Base-by-base conservation (phyloP, 371 early-diverging fungal genomes). In the Rhizopus arrhizus region DNA sequence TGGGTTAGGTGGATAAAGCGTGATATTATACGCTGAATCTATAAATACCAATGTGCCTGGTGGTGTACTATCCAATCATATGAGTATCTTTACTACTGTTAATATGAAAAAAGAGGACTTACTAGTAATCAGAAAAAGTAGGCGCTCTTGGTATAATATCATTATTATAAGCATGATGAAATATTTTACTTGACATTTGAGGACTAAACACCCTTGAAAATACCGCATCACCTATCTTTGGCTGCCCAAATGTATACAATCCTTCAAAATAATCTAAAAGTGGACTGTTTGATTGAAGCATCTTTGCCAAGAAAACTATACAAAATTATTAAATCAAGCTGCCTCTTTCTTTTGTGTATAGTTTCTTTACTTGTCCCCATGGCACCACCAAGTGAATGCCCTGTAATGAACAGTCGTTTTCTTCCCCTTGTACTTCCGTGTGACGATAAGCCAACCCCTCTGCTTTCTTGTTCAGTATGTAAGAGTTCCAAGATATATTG, bases 1-100 rank as follows among this genome's bases (percentile, higher is more conserved):
- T 22, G 78, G 79, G 52, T 85, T 76, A 1, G 85, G 85, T n/a
- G 85, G 85, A 66, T 83, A 83, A 29, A 85, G 66, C 0, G 81
- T 78, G 42, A 85, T 66, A 6, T 73, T 72, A 47, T 78, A 76
- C 6, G 78, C 62, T 12, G 85, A 77, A 55, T 83, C 84, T 42
- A 85, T 81, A 64, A 78, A 85, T 13, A 85, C 85, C 22, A 85
- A 59, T 3, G 85, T 80, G 5, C 85, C 85, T 4, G 85, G 85
- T 29, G 79, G 77, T 2, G 85, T 82, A 43, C 82, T 82, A 60
- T 59, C 67, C 3, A 2, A 22, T 22, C 22, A 22, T 22, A 22
- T 22, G 22, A 61, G 28, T 1, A 15, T 15, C 8, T 13, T 45
- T 38, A 64, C 64, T 42, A 40, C 15, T 2, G 15, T 5, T 13